These are phyloP conservation scores for Priceomyces melissophilus DNA, from an alignment of 805 yeast species.

Conservation along the genomic window DNA sequence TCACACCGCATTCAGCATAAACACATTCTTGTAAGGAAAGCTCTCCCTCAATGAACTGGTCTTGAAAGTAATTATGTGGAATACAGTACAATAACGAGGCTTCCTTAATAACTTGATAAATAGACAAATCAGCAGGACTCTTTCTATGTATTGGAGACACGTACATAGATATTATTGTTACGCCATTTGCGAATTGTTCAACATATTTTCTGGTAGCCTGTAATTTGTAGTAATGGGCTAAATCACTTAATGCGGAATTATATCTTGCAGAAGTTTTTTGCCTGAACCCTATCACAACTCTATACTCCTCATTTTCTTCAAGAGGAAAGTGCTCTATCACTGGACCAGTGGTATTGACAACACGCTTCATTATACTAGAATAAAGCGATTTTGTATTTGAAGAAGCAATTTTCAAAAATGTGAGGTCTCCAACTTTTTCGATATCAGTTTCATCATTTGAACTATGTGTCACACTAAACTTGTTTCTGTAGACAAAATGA, in stretches of 20 bases:
- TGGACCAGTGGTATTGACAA: constrained; percentile 80
- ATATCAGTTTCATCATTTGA: constrained; percentile 48
- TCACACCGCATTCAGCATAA: constrained; percentile 90
- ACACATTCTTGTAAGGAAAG: constrained; percentile 91
- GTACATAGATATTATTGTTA: constrained; percentile 83
- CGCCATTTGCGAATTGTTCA: constrained; percentile 89
- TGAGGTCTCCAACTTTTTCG: constrained; percentile 68
- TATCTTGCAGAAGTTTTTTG: constrained; percentile 82
- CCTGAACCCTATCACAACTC: constrained; percentile 85
- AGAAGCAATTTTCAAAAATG: constrained; percentile 76
- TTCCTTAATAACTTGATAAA: constrained; percentile 88
- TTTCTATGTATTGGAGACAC: constrained; percentile 57
- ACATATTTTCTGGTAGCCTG: constrained; percentile 85
- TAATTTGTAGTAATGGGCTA: constrained; percentile 86
- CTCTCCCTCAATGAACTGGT: constrained; percentile 66
- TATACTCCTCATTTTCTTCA: constrained; percentile 75
- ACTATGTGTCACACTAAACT: constrained; percentile 15
- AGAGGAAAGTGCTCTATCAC: constrained; percentile 83
- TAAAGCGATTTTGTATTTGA: constrained; percentile 76
- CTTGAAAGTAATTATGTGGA: constrained; percentile 80
- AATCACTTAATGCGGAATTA: constrained; percentile 79
- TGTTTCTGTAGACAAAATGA: constrained; percentile 78
- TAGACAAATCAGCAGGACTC: constrained; percentile 65
- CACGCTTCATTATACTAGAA: constrained; percentile 65
- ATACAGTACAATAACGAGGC: constrained; percentile 88